Base-by-base conservation (phyloP, 2,329 filamentous ascomycete species). In the Colletotrichum spinosum region DNA sequence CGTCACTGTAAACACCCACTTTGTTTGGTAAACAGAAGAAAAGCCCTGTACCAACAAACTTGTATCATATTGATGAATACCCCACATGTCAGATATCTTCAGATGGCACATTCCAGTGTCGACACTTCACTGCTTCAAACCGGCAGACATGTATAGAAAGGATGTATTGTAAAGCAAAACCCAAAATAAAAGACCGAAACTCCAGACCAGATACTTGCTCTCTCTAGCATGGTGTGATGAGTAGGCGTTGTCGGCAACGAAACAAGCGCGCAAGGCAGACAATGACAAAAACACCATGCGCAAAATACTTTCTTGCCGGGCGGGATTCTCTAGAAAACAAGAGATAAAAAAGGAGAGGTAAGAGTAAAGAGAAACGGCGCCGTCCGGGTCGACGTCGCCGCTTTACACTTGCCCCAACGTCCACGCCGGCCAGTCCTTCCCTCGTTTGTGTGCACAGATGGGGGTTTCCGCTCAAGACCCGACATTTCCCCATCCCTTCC, bases 191-290 rank as follows among this genome's bases (percentile, higher is more conserved):
- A 81, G 75, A 70, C 76, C 79, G 77, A 76, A 83, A 83, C 81
- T 83, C 81, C 81, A 73, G 74, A 79, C 79, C 80, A 74, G 72
- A 76, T 77, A 79, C 77, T 77, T 78, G 75, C 76, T 80, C 76
- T 78, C 75, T 77, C 25, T 25, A 25, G 25, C 25, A 65, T 42
- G 53, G 55, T 62, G 64, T 67, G 72, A 72, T 69, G 73, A 53
- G 48, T 25, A 55, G 49, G 60, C 55, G 60, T 59, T 54, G 45
- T 59, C 60, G 53, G 64, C 54, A 59, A 65, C 53, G 42, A 60
- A 60, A 55, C 37, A 51, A 61, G 53, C 60, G 60, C 44, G 46
- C 55, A 55, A 67, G 17, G 51, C 41, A 46, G 50, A 49, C 25
- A 42, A 46, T 60, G 60, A 67, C 34, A 55, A 46, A 46, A 54